Percentiles rank a stretch among this genome's conserved stretches.
phyloP scores from a whole-genome alignment of 1,284 basidiomycete genomes.

The Austropuccinia psidii region DNA sequence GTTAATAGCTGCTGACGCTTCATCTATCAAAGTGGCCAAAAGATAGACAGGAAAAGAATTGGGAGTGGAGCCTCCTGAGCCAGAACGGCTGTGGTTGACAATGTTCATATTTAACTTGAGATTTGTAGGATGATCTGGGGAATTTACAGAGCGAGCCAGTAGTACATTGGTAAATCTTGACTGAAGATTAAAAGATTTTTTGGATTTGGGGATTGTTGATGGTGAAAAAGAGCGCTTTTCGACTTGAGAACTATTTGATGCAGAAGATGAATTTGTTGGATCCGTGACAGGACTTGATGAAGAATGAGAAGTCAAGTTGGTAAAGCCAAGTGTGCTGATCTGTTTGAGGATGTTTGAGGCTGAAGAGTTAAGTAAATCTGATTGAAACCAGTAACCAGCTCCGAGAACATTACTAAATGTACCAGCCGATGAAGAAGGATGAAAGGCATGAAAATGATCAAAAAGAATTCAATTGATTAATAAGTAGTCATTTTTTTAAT shows the following conservation, averaged over 20 bases:
- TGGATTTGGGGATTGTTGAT: background rate
- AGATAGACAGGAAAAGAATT: constrained; percentile 34
- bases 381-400: constrained; percentile 36
- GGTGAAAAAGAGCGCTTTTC: background rate
- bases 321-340: constrained; percentile 15
- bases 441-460: background rate
- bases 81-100: background rate
- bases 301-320: constrained; percentile 8
- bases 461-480: too few species aligned
- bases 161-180: background rate
- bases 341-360: constrained; percentile 24
- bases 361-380: constrained; percentile 20
- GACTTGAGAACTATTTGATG: background rate
- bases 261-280: background rate
- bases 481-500: too few species aligned
- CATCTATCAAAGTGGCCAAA: constrained; percentile 41
- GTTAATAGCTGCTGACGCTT: constrained; percentile 35
- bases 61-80: background rate
- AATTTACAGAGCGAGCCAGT: constrained; percentile 10
- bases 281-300: background rate
- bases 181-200: background rate
- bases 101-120: constrained; percentile 30
- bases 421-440: background rate
- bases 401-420: constrained; percentile 28
- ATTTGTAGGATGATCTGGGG: background rate